Percentiles rank a stretch among this genome's conserved stretches.
phyloP scores from a whole-genome alignment of 1,284 basidiomycete genomes.

The Fomitopsis betulina region DNA sequence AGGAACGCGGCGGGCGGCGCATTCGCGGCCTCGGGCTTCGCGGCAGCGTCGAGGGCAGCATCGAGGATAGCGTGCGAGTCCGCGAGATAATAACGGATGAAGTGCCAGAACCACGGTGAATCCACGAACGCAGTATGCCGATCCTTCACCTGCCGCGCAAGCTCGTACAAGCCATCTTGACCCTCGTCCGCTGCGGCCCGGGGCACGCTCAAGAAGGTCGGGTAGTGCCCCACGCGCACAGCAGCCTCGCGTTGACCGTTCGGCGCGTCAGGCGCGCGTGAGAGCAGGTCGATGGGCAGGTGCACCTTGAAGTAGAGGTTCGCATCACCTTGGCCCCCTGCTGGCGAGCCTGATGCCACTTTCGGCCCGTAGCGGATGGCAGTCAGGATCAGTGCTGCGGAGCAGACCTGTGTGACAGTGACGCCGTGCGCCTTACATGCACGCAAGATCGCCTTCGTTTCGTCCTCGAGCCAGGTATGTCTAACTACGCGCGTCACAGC shows the following conservation, averaged over 20 bases:
- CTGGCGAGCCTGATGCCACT: not conserved
- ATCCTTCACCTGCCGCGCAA: not conserved
- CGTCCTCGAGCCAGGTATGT: not conserved
- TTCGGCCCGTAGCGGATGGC: not conserved
- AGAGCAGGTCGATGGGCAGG: conserved; percentile 1
- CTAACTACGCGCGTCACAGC: not conserved
- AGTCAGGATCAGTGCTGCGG: not conserved
- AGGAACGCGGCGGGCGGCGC: not conserved
- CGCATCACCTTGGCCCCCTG: not conserved
- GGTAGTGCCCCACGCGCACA: not conserved
- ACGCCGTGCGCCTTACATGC: conserved; percentile 4
- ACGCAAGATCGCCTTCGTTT: not conserved
- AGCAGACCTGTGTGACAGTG: not conserved
- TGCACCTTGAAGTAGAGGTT: conserved; percentile 1
- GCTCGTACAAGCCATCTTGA: not conserved
- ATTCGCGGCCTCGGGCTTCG: not conserved
- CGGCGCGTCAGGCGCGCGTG: not conserved
- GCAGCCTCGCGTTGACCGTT: not conserved
- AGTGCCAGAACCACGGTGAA: conserved; percentile 1
- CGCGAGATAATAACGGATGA: not conserved
- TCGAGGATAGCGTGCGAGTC: not conserved
- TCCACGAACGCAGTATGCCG: not conserved
- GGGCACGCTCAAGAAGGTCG: conserved; percentile 1
- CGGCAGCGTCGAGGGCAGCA: not conserved
- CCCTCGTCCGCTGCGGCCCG: not conserved